These are phyloP conservation scores for Astraeus odoratus DNA, from an alignment of 768 basidiomycete genomes.

Conservation along the genomic window DNA sequence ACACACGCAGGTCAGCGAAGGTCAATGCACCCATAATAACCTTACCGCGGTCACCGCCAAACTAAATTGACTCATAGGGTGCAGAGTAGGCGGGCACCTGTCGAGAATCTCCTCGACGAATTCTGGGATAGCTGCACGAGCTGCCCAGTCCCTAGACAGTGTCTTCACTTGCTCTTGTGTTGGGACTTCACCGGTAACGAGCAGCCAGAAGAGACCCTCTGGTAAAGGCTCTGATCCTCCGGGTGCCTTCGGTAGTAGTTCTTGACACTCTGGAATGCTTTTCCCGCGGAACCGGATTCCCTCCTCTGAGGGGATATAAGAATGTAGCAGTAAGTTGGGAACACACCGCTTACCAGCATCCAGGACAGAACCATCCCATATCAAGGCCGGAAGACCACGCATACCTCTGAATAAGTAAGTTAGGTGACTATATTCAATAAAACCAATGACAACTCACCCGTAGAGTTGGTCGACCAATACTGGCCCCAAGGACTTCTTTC, in stretches of 20 bases:
- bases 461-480: conserved; percentile 88
- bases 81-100: conserved; percentile 85
- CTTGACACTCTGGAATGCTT: conserved; percentile 86
- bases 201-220: conserved; percentile 92
- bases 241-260: conserved; percentile 81
- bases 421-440: conserved; percentile 6
- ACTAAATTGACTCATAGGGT: conserved; percentile 98
- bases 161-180: conserved; percentile 82
- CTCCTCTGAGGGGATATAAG: conserved; percentile 53
- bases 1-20: conserved; percentile 8
- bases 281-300: conserved; percentile 98
- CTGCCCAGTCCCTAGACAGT: conserved; percentile 92
- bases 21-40: conserved; percentile 4
- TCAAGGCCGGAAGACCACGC: conserved; percentile 86
- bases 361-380: conserved; percentile 98
- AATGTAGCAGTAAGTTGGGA: neutral
- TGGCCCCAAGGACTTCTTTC: conserved; percentile 89
- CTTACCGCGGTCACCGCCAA: conserved; percentile 88
- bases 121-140: conserved; percentile 82
- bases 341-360: conserved; percentile 60
- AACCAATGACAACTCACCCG: conserved; percentile 40
- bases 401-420: conserved; percentile 59
- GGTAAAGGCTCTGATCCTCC: conserved; percentile 88
- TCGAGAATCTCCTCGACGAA: conserved; percentile 97
- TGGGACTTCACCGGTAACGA: conserved; percentile 92